Percentiles rank a stretch among this genome's conserved stretches.
phyloP scores from a whole-genome alignment of 106 monocot genomes.

The Dendrobium officinale region DNA sequence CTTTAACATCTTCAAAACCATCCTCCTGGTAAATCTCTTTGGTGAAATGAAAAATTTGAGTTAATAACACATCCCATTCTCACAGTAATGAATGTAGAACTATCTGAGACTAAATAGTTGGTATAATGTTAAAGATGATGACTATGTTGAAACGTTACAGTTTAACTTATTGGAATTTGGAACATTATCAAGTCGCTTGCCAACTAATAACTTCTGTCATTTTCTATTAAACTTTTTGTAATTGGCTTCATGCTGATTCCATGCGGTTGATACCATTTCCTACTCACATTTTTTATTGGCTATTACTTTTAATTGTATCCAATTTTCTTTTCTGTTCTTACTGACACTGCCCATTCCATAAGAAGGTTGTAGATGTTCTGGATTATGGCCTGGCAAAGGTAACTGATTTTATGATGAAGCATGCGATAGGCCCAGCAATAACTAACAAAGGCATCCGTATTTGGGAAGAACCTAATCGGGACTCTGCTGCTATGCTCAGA shows the following conservation, averaged over 20 bases:
- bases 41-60: background rate
- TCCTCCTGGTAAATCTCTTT: background rate
- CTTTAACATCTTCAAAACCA: background rate
- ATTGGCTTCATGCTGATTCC: background rate
- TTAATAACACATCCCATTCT: background rate
- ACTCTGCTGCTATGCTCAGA: conserved; percentile 31
- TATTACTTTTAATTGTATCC: background rate
- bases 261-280: background rate
- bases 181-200: background rate
- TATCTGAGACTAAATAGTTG: background rate
- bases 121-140: background rate
- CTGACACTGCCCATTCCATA: conserved; percentile 1
- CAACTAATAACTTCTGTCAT: background rate
- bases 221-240: background rate
- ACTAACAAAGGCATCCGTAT: conserved; percentile 25
- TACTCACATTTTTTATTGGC: background rate
- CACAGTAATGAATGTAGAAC: background rate
- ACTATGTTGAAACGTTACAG: background rate
- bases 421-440: conserved; percentile 65
- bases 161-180: background rate
- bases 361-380: conserved; percentile 55
- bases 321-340: background rate
- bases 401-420: conserved; percentile 75
- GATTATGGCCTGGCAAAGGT: conserved; percentile 84
- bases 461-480: conserved; percentile 33